Base-by-base conservation (phyloP, 192 early-diverging fungal species). In the Lobulomyces angularis region DNA sequence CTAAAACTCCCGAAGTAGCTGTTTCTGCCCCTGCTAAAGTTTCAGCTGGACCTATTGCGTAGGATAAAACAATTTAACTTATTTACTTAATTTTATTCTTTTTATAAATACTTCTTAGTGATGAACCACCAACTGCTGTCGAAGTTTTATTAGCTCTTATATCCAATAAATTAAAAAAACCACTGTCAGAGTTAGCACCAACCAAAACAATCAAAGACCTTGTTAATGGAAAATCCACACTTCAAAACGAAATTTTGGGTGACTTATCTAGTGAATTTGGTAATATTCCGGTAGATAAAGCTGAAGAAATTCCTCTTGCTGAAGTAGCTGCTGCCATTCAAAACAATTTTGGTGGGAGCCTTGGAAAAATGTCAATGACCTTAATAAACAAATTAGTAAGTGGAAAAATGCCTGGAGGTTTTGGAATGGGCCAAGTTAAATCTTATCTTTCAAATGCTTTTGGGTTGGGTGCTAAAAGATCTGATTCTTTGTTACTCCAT, bases 221-320 rank as follows among this genome's bases (percentile, higher is more conserved):
- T 34, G 88, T 92, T 29, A 88, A 83, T 25, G 91, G 91, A 51
- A 95, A 95, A 60, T 88, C 84, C 9, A 95, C 91, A 19, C 69
- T 95, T 23, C 90, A 95, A 55, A 95, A 95, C 67, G 91, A 95
- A 52, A 88, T 95, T 26, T 64, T 92, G 42, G 91, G 91, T 57
- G 91, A 95, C 55, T 58, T 95, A 27, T 84, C 82, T 43, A 88
- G 86, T 51, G 91, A 95, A 62, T 90, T 91, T 63, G 76, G 74
- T 35, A 72, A 66, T 38, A 64, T 84, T 29, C 50, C 69, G 17
- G 83, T 87, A 23, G 91, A 95, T 42, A 90, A 89, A 63, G 71
- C 86, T 43, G 91, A 95, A 50, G 91, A 95, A 58, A 67, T 80
- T 21, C 83, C 87, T 8, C 64, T 95, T 27, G 62, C 65, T 33